Evolutionary conservation across 1,139 yeast species (phyloP).

Genomic region (Saccharomyces hybrid): DNA sequence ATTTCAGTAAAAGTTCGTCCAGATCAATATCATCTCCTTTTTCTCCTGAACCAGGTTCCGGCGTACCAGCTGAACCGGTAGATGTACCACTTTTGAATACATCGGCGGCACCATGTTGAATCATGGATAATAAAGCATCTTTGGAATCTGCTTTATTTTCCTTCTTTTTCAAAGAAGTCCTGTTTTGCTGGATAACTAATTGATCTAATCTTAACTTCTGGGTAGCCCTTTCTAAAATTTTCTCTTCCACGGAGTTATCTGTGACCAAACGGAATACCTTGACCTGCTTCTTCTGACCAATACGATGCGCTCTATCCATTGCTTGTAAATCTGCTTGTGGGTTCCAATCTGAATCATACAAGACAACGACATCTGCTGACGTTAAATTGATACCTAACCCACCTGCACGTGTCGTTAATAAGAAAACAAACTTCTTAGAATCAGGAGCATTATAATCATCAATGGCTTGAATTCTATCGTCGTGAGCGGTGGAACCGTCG

Average conservation of each 20-base stretch:
- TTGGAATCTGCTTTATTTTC: constrained; percentile 51
- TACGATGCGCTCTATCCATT: constrained; percentile 98
- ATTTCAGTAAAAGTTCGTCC: constrained; percentile 67
- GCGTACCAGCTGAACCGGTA: constrained; percentile 21
- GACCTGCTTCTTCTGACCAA: constrained; percentile 96
- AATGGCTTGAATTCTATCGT: constrained; percentile 84
- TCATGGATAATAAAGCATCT: constrained; percentile 88
- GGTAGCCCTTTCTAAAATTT: constrained; percentile 91
- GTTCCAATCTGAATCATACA: constrained; percentile 96
- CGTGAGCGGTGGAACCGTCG: constrained; percentile 93
- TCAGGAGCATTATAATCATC: constrained; percentile 85
- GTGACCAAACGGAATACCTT: constrained; percentile 87
- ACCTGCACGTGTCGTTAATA: constrained; percentile 96
- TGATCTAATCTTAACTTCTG: constrained; percentile 90
- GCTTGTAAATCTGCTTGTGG: constrained; percentile 99
- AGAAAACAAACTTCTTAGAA: constrained; percentile 74
- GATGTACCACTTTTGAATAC: constrained; percentile 49
- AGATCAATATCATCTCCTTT: constrained; percentile 54
- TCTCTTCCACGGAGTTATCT: constrained; percentile 94
- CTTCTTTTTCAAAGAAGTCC: constrained; percentile 42
- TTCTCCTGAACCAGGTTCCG: constrained; percentile 31
- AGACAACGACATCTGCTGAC: constrained; percentile 81
- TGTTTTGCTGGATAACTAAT: constrained; percentile 90
- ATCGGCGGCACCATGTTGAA: constrained; percentile 91
- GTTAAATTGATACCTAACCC: constrained; percentile 94